Base-by-base conservation (phyloP, 2,329 filamentous ascomycete genomes). In the Sphaerulina musiva region DNA sequence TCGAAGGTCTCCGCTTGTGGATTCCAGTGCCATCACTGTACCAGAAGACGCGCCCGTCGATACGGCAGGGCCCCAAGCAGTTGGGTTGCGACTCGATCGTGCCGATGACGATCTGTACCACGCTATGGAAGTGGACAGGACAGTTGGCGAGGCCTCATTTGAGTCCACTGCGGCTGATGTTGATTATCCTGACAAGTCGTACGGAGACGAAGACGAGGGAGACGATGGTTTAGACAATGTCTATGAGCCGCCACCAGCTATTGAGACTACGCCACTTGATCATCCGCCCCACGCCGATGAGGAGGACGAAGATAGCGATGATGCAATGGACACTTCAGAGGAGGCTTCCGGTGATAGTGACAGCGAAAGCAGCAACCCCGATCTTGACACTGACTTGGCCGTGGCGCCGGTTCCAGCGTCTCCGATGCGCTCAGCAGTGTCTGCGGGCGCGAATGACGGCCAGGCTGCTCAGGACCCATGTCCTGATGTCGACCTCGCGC, bases 401-500 rank as follows among this genome's bases (percentile, higher is more conserved):
- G 7, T 31, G 26, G 10, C 3, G 36, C 23, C 46, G 11, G 40
- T n/a, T 4, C 3, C 17, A 26, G 17, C 29, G 39, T 29, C 12
- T 32, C 31, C 39, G 5, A 26, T 14, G n/a, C 47, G 34, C 14
- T 12, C 31, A 26, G 17, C 47, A 31, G 14, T 39, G 7, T 32
- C 47, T 32, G 40, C 26, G 4, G 14, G 17, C n/a, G 31, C 23
- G 26, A 36, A 20, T 20, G 41, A 34, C 29, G 29, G 10, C 31
- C 26, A 11, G 11, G 12, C 14, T 32, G 48, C 36, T 23, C 20
- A 20, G 40, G 8, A 38, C 5, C 48, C 14, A 11, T 43, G 14
- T 32, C 20, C 34, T 10, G 41, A 29, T 9, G 9, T 45, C 51
- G 68, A 74, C 61, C 53, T 74, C 57, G 73, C 70, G 44, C 68